Conservation (phyloP, 2,329 filamentous ascomycete genomes). For the Neopestalotiopsis sp. region DNA sequence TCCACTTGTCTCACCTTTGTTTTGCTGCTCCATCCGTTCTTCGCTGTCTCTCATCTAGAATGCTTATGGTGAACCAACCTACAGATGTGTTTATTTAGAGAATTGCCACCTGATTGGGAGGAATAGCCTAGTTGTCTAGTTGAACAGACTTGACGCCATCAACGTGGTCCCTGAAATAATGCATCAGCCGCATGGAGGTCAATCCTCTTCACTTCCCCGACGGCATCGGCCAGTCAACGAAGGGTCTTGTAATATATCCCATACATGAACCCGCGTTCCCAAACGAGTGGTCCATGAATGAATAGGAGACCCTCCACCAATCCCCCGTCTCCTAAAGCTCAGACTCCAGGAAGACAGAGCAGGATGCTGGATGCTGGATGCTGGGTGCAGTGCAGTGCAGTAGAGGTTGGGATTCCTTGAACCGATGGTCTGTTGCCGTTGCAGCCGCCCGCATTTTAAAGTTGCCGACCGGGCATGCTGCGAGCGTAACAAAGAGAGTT, state of each 20-base stretch:
- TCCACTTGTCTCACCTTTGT: background rate
- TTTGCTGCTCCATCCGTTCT: background rate
- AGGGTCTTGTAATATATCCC: background rate
- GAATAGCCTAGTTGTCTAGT: too few species aligned
- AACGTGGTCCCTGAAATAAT: background rate
- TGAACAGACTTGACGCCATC: background rate
- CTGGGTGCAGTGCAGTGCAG: background rate
- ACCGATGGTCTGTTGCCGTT: slow-evolving; percentile 7
- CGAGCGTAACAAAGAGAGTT: slow-evolving; percentile 5
- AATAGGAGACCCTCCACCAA: too few species aligned
- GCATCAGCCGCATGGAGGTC: background rate
- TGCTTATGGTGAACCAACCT: background rate
- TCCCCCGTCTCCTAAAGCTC: too few species aligned
- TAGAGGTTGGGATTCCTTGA: background rate
- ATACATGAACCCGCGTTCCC: background rate
- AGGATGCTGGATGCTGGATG: too few species aligned
- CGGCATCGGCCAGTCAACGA: background rate
- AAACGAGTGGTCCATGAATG: background rate
- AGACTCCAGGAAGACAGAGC: too few species aligned
- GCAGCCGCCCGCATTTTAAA: slow-evolving; percentile 14
- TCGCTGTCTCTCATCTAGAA: background rate
- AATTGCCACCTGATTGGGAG: background rate
- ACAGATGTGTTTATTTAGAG: background rate
- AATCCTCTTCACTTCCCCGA: background rate
- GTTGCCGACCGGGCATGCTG: slow-evolving; percentile 6